Conservation (phyloP, 2,329 filamentous ascomycete species). For the Davidsoniella eucalypti region DNA sequence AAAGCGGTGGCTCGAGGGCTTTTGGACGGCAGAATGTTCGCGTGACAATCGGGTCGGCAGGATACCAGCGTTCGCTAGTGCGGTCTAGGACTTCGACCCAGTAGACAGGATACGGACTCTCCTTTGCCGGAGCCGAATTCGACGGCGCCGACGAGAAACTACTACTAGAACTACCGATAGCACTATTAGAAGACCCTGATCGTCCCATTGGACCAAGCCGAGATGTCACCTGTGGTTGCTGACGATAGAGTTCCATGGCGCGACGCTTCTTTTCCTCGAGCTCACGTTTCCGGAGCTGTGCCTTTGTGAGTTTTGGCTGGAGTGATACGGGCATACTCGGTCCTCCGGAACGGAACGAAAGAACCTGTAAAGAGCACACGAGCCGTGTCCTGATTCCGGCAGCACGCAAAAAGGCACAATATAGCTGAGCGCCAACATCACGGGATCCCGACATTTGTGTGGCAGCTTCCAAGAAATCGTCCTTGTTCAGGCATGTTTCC, state of each 20-base stretch:
- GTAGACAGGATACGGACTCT: slow-evolving; percentile 69
- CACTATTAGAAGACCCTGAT: neutral
- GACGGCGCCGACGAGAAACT: neutral
- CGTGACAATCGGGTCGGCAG: slow-evolving; percentile 73
- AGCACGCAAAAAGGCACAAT: slow-evolving; percentile 72
- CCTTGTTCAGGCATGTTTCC: slow-evolving; percentile 51
- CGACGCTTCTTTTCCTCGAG: slow-evolving; percentile 19
- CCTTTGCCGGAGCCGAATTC: slow-evolving; percentile 30
- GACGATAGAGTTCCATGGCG: slow-evolving; percentile 9
- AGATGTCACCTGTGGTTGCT: neutral
- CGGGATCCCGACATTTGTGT: slow-evolving; percentile 59
- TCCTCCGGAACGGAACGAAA: slow-evolving; percentile 47
- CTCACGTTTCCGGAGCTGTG: slow-evolving; percentile 12
- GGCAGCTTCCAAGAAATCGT: slow-evolving; percentile 60
- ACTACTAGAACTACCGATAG: too few relatives aligned
- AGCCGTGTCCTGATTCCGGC: slow-evolving; percentile 67
- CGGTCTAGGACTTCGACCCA: slow-evolving; percentile 89
- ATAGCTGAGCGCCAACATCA: slow-evolving; percentile 78
- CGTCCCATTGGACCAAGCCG: too few relatives aligned
- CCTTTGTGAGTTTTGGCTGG: slow-evolving; percentile 22
- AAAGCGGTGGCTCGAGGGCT: slow-evolving; percentile 67
- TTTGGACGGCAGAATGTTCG: slow-evolving; percentile 55
- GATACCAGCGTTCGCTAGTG: slow-evolving; percentile 79
- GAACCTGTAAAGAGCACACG: slow-evolving; percentile 75
- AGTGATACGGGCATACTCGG: slow-evolving; percentile 26